A percentile compares a stretch with the other conserved stretches of the same genome.
These are phyloP conservation scores for Fusarium piperis DNA, from an alignment of 2,329 filamentous ascomycete genomes.

Conservation along the genomic window DNA sequence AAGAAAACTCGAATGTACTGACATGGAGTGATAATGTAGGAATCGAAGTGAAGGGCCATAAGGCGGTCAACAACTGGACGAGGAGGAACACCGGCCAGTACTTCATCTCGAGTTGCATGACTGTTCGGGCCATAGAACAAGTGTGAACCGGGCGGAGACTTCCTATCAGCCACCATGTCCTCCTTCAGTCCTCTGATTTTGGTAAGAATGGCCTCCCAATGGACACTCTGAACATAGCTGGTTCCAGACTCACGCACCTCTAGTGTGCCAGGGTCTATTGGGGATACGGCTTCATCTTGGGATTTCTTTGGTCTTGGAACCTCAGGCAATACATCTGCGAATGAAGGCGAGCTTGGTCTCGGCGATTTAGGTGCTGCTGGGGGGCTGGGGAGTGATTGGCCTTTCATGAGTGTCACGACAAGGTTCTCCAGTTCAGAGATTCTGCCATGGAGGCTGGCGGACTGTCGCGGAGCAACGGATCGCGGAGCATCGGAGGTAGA, in stretches of 20 bases:
- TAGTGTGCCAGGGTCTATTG: slow-evolving; percentile 21
- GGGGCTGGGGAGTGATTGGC: slow-evolving; percentile 8
- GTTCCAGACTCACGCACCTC: slow-evolving; percentile 16
- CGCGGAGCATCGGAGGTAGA: slow-evolving; percentile 5
- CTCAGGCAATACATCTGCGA: slow-evolving; percentile 2
- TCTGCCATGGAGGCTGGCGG: slow-evolving; percentile 21
- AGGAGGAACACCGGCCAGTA: slow-evolving; percentile 22
- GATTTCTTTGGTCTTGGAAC: slow-evolving; percentile 1
- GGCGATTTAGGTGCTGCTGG: slow-evolving; percentile 8
- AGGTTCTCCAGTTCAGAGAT: slow-evolving; percentile 24
- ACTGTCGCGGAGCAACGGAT: background rate
- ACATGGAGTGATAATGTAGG: slow-evolving; percentile 24
- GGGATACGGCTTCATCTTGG: slow-evolving; percentile 10
- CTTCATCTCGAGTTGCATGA: slow-evolving; percentile 23
- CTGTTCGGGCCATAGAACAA: slow-evolving; percentile 25
- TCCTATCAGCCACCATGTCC: slow-evolving; percentile 17
- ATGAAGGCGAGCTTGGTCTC: slow-evolving; percentile 9
- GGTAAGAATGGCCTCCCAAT: slow-evolving; percentile 29
- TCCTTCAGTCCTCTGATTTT: slow-evolving; percentile 25
- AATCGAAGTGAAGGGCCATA: slow-evolving; percentile 25
- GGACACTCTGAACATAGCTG: slow-evolving; percentile 26
- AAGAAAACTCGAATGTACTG: slow-evolving; percentile 3
- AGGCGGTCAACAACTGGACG: slow-evolving; percentile 28
- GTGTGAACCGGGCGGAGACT: slow-evolving; percentile 13
- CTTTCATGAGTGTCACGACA: slow-evolving; percentile 26